Percentiles rank a stretch among this genome's conserved stretches.
Evolutionary conservation across 1,139 yeast species (phyloP).

Genomic region (Saccharomycopsis phalli): DNA sequence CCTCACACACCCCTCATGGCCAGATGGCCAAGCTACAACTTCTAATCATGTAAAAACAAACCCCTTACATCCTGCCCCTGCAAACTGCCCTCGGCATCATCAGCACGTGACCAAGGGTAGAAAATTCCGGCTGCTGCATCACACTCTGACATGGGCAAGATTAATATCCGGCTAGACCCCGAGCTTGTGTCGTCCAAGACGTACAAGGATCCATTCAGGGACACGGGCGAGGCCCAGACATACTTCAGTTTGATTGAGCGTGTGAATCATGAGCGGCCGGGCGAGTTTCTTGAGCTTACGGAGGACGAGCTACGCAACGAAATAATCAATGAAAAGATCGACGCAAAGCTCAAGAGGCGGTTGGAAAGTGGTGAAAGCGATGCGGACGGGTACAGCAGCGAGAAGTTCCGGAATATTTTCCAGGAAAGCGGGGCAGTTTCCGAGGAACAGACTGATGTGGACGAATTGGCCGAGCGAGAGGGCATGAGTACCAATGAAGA

Average conservation of each 20-base stretch:
- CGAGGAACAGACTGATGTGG: conserved; percentile 17
- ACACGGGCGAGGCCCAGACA: conserved; percentile 23
- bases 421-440: conserved; percentile 8
- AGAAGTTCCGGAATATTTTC: conserved; percentile 1
- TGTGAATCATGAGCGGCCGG: conserved; percentile 14
- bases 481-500: conserved; percentile 14
- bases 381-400: no score
- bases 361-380: conserved; percentile 3
- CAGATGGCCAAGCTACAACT: no score
- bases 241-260: conserved; percentile 9
- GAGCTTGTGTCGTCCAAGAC: conserved; percentile 11
- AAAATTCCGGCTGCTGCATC: no score
- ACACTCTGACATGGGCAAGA: conserved; percentile 9
- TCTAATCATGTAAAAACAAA: not conserved
- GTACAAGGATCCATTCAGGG: conserved; percentile 20
- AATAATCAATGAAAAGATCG: conserved; percentile 27
- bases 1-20: no score
- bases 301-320: conserved; percentile 48
- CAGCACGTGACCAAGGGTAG: not conserved
- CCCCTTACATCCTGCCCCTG: not conserved
- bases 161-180: conserved; percentile 15
- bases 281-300: conserved; percentile 29
- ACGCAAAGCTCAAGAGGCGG: not conserved
- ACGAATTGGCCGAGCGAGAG: conserved; percentile 9
- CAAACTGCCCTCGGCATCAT: not conserved